These are phyloP conservation scores for Sphaceloma murrayae DNA, from an alignment of 2,329 filamentous ascomycete species.

Conservation along the genomic window DNA sequence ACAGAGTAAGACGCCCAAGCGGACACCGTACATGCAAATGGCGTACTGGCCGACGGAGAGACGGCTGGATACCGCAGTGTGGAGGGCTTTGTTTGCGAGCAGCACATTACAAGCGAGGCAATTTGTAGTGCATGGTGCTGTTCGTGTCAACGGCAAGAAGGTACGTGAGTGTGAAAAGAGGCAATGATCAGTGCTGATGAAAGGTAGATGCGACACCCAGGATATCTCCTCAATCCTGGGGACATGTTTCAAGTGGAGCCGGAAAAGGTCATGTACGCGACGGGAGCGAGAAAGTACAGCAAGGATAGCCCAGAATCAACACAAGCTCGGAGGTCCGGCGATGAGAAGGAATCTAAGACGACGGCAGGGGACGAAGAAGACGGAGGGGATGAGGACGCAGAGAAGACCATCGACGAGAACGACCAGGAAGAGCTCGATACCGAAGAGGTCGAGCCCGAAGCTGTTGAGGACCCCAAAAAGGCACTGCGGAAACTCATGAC, in stretches of 20 bases:
- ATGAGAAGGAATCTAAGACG: constrained; percentile 9
- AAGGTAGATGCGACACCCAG: constrained; percentile 77
- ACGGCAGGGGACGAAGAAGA: not conserved
- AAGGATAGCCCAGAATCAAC: constrained; percentile 21
- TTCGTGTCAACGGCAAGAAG: constrained; percentile 95
- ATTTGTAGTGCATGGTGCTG: constrained; percentile 84
- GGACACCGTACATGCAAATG: constrained; percentile 93
- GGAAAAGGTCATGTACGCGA: constrained; percentile 79
- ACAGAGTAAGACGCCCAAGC: constrained; percentile 21
- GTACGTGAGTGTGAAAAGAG: constrained; percentile 39
- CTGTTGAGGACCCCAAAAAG: constrained; percentile 33
- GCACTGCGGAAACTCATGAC: constrained; percentile 46
- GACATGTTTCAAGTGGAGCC: constrained; percentile 96
- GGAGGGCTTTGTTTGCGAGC: constrained; percentile 86
- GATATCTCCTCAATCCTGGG: constrained; percentile 90
- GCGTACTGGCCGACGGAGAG: constrained; percentile 84
- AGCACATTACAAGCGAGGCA: constrained; percentile 87
- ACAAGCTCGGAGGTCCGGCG: constrained; percentile 17
- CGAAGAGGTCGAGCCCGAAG: constrained; percentile 31
- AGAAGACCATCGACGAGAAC: constrained; percentile 20
- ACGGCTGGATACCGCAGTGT: constrained; percentile 87
- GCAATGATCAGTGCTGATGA: constrained; percentile 1
- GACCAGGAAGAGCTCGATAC: constrained; percentile 21
- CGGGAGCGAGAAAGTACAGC: constrained; percentile 51
- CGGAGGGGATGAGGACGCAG: constrained; percentile 24